A percentile compares a stretch with the other conserved stretches of the same genome.
These are phyloP conservation scores for Aspergillus fischeri DNA, from an alignment of 2,329 filamentous ascomycete genomes.

Conservation along the genomic window DNA sequence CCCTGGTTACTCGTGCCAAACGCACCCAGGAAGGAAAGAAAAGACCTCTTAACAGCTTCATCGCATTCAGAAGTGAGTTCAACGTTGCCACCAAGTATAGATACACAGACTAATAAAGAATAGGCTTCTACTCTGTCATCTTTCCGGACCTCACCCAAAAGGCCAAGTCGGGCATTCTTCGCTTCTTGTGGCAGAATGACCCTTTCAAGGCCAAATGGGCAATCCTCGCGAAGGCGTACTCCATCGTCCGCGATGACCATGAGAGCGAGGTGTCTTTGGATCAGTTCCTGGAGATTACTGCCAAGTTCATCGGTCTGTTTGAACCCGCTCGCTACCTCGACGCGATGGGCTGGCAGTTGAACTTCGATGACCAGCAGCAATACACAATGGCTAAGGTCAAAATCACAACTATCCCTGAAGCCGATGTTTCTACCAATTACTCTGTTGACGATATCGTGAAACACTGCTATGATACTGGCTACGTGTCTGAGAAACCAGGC, in stretches of 20 bases:
- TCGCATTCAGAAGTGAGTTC: slow-evolving; percentile 36
- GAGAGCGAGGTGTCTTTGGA: slow-evolving; percentile 46
- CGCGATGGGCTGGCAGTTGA: slow-evolving; percentile 45
- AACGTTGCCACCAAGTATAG: not conserved
- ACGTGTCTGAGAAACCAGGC: slow-evolving; percentile 17
- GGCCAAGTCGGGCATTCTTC: slow-evolving; percentile 49
- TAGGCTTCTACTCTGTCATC: slow-evolving; percentile 47
- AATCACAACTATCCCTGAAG: slow-evolving; percentile 13
- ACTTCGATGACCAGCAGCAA: slow-evolving; percentile 25
- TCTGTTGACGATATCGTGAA: slow-evolving; percentile 31
- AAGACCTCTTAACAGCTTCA: slow-evolving; percentile 36
- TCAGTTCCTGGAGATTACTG: slow-evolving; percentile 45
- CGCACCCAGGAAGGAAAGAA: slow-evolving; percentile 18
- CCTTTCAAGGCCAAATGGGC: slow-evolving; percentile 50
- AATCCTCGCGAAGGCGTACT: slow-evolving; percentile 54
- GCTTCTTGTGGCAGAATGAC: slow-evolving; percentile 49
- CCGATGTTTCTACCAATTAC: slow-evolving; percentile 25
- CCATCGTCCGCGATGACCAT: slow-evolving; percentile 50
- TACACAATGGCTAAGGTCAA: slow-evolving; percentile 19
- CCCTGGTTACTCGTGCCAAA: slow-evolving; percentile 14
- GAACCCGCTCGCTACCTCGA: slow-evolving; percentile 45
- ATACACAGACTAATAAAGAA: slow-evolving; percentile 6
- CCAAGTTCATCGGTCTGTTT: slow-evolving; percentile 46
- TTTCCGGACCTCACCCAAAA: slow-evolving; percentile 50
- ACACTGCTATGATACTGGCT: slow-evolving; percentile 28